Evolutionary conservation across 1,284 basidiomycete genomes (phyloP), one percentile per base, ranked within the genome.

Genomic region (Ceratobasidium sp.): DNA sequence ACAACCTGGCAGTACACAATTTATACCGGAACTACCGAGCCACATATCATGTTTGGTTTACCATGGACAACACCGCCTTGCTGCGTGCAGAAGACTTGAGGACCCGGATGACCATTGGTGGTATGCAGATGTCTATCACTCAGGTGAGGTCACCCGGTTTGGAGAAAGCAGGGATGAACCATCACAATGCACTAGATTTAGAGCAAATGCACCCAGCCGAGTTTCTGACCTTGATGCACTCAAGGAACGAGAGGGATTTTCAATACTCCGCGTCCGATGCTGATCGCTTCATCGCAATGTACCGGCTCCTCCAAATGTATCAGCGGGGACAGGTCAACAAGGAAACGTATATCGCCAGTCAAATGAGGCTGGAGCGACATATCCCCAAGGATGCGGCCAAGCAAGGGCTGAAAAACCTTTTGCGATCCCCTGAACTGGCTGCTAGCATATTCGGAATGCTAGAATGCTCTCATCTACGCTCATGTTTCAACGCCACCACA

Each of bases 51-150:
- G 29, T 61, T 32, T 65, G 5, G 43, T 49, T 2, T 65, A 49
- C 29, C 64, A 65, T 13, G 64, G 64, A 3, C 64, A 65, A 32
- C 64, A 65, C 29, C 64, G 64, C 1, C 9, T 65, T 8, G 43
- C 5, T 25, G 64, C 64, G 3, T 65, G 64, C 19, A 15, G 46
- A 32, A n/a, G 13, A n/a, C 5, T 65, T 6, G 64, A 65, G 15
- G 40, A 49, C 11, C 1, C 44, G 2, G 29, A 65, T 5, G 64
- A 65, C 15, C 64, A 65, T 17, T 65, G 64, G 64, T 65, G 64
- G 64, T 49, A 32, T 32, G 64, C 43, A 13, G 43, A 65, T 13
- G 43, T 65, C 3, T 65, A 65, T 19, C 1, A 13, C 1, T 8
- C 32, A 49, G 64, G 64, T 65, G 25, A 32, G 13, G n/a, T n/a